These are phyloP conservation scores for Lentinula sp. DNA, from an alignment of 768 basidiomycete genomes.

Conservation along the genomic window DNA sequence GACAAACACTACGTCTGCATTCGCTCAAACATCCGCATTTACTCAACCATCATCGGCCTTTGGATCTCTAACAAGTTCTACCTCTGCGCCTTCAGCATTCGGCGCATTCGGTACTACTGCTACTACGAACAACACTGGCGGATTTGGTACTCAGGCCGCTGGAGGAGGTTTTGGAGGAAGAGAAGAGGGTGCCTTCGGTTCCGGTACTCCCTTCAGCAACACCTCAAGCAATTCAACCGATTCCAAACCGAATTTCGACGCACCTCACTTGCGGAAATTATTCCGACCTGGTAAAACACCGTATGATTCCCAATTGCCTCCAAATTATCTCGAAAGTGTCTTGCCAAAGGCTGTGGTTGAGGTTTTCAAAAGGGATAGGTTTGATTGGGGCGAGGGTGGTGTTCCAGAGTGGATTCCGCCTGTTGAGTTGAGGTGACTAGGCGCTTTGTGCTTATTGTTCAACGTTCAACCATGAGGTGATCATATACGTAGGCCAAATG, in stretches of 20 bases:
- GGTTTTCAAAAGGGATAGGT: conserved; percentile 32
- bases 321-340: conserved; percentile 34
- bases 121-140: background rate
- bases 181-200: background rate
- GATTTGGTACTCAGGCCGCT: background rate
- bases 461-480: too few relatives aligned
- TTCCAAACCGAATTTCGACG: background rate
- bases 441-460: too few relatives aligned
- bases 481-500: too few relatives aligned
- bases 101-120: background rate
- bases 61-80: conserved; percentile 11
- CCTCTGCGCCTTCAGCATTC: conserved; percentile 13
- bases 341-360: conserved; percentile 27
- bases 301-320: conserved; percentile 34
- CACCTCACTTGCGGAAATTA: background rate
- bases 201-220: background rate
- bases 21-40: conserved; percentile 17
- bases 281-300: conserved; percentile 28
- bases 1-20: conserved; percentile 23
- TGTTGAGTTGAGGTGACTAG: conserved; percentile 30
- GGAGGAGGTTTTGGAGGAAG: background rate
- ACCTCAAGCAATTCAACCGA: background rate
- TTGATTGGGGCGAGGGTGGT: conserved; percentile 32
- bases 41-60: conserved; percentile 14
- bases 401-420: conserved; percentile 50